phyloP scores from a whole-genome alignment of 2,329 filamentous ascomycete genomes.

The Tympanopsis confertula region DNA sequence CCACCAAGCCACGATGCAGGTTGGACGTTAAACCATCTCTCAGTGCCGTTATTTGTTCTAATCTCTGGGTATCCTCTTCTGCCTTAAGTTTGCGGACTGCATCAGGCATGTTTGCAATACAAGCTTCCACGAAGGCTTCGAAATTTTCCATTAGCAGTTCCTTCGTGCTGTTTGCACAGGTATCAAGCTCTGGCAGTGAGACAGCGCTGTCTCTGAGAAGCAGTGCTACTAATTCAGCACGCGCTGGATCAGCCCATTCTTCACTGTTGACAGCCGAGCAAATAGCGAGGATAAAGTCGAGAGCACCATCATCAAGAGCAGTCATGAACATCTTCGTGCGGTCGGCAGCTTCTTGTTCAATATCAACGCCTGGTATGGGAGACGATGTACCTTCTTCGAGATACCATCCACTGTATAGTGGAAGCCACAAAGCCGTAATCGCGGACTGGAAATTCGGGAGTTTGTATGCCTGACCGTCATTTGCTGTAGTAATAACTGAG shows the following conservation, averaged over 20 bases:
- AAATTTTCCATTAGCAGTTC: conserved; percentile 43
- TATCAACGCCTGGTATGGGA: conserved; percentile 29
- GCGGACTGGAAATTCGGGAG: conserved; percentile 42
- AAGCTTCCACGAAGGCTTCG: conserved; percentile 47
- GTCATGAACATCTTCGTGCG: conserved; percentile 41
- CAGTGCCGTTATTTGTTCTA: background rate
- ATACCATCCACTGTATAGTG: conserved; percentile 50
- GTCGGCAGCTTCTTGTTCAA: conserved; percentile 35
- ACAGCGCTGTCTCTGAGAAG: conserved; percentile 41
- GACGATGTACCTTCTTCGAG: conserved; percentile 31
- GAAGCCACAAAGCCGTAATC: conserved; percentile 45
- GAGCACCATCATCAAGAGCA: conserved; percentile 43
- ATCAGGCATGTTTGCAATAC: conserved; percentile 57
- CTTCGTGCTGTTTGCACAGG: conserved; percentile 37
- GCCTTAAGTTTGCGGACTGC: conserved; percentile 46
- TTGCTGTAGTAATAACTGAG: conserved; percentile 30
- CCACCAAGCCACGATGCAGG: background rate
- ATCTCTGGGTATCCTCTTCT: conserved; percentile 45
- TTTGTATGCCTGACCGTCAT: conserved; percentile 36
- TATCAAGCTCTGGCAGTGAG: conserved; percentile 32
- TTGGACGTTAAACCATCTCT: background rate
- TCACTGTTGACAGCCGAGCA: conserved; percentile 44
- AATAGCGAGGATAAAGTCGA: conserved; percentile 50
- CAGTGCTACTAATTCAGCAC: conserved; percentile 41
- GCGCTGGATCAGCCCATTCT: conserved; percentile 48